Evolutionary conservation across 1,139 yeast species (phyloP).

Genomic region (Meyerozyma sp.): DNA sequence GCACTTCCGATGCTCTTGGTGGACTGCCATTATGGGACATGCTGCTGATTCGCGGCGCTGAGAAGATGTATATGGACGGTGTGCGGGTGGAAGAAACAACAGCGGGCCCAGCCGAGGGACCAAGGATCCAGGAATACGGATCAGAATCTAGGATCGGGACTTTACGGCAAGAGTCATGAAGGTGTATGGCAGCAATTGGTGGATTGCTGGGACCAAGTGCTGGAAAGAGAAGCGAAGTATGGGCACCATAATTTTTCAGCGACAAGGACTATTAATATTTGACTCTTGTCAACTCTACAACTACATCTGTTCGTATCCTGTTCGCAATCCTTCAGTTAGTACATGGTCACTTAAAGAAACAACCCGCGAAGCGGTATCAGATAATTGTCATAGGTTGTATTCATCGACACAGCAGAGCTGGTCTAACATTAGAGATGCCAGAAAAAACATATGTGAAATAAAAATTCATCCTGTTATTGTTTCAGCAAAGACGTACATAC

Average conservation of each 20-base stretch:
- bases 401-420: constrained; percentile 13
- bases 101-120: background rate
- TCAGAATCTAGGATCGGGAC: too few relatives aligned
- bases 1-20: background rate
- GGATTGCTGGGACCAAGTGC: too few relatives aligned
- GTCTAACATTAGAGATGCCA: constrained; percentile 19
- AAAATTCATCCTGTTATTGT: constrained; percentile 11
- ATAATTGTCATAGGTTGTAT: constrained; percentile 14
- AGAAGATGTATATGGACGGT: background rate
- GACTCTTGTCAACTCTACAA: too few relatives aligned
- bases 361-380: constrained; percentile 7
- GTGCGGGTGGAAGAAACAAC: background rate
- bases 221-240: too few relatives aligned
- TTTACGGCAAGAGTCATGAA: too few relatives aligned
- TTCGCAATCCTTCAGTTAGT: background rate
- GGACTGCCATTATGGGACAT: background rate
- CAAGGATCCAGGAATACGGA: too few relatives aligned
- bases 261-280: too few relatives aligned
- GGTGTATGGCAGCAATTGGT: too few relatives aligned
- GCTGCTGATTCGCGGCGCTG: background rate
- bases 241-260: too few relatives aligned
- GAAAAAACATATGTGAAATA: constrained; percentile 13
- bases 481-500: background rate
- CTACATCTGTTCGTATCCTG: too few relatives aligned
- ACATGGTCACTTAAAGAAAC: background rate